A percentile compares a stretch with the other conserved stretches of the same genome.
Conservation (phyloP, 2,329 filamentous ascomycete species). For the Stachybotrys elegans region DNA sequence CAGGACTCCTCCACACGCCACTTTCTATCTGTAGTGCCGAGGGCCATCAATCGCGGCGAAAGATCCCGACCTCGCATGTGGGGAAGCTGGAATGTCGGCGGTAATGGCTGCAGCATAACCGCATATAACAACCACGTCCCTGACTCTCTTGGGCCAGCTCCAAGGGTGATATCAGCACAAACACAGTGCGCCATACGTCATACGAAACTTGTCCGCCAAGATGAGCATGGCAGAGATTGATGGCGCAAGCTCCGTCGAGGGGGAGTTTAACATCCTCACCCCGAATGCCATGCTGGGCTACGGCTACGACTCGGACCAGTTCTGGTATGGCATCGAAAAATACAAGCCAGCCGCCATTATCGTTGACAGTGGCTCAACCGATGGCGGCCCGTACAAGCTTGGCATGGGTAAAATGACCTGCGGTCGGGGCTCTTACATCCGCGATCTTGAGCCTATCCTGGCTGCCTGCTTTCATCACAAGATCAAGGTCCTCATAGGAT, state of each 20-base stretch:
- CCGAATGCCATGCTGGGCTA: conserved; percentile 28
- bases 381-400: conserved; percentile 28
- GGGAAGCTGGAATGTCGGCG: no score
- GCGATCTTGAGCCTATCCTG: conserved; percentile 29
- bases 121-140: no score
- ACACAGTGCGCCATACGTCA: no score
- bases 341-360: conserved; percentile 20
- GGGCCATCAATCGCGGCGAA: no score
- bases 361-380: conserved; percentile 22
- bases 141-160: no score
- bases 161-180: no score
- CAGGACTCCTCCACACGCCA: no score
- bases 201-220: no score
- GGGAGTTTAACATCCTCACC: conserved; percentile 21
- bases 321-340: conserved; percentile 22
- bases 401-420: conserved; percentile 31
- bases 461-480: conserved; percentile 15
- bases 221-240: no score
- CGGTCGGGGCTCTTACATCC: conserved; percentile 28
- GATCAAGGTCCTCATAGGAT: conserved; percentile 25
- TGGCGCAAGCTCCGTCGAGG: conserved; percentile 4
- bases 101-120: no score
- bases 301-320: conserved; percentile 21
- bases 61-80: no score
- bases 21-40: no score